A percentile compares a stretch with the other conserved stretches of the same genome.
These are phyloP conservation scores for Trypanosoma avium DNA, from an alignment of 208 protist species.

Conservation along the genomic window DNA sequence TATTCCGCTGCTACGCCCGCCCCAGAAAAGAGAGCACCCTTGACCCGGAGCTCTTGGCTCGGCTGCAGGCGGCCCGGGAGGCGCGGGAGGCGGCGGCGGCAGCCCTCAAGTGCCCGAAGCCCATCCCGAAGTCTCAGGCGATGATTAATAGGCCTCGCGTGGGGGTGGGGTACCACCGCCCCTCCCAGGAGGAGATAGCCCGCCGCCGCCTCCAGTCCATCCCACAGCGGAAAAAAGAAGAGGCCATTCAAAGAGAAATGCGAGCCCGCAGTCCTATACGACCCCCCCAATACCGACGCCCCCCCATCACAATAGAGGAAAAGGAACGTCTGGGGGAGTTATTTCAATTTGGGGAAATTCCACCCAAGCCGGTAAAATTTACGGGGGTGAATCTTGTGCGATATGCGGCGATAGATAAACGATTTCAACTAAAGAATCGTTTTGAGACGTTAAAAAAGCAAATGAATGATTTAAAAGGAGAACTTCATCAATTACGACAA, in stretches of 20 bases:
- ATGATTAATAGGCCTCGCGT: slow-evolving; percentile 67
- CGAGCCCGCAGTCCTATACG: slow-evolving; percentile 18
- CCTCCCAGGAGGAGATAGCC: slow-evolving; percentile 57
- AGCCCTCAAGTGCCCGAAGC: slow-evolving; percentile 46
- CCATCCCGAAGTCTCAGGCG: slow-evolving; percentile 82
- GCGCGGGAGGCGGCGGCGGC: slow-evolving; percentile 72
- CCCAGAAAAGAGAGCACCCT: slow-evolving; percentile 78
- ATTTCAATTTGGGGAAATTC: slow-evolving; percentile 76
- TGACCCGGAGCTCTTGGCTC: slow-evolving; percentile 68
- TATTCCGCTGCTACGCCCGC: slow-evolving; percentile 80
- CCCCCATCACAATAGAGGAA: slow-evolving; percentile 65
- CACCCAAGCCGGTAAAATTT: slow-evolving; percentile 53
- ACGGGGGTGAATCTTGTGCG: slow-evolving; percentile 65
- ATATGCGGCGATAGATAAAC: slow-evolving; percentile 48
- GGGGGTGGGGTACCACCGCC: slow-evolving; percentile 32
- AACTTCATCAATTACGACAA: slow-evolving; percentile 32
- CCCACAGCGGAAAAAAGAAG: slow-evolving; percentile 56
- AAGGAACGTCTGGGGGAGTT: slow-evolving; percentile 83
- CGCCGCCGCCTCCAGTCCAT: slow-evolving; percentile 66
- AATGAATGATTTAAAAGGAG: slow-evolving; percentile 43
- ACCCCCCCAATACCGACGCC: slow-evolving; percentile 38
- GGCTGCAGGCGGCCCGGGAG: slow-evolving; percentile 47
- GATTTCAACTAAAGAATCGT: slow-evolving; percentile 54
- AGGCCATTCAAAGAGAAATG: slow-evolving; percentile 55
- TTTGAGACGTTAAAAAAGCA: slow-evolving; percentile 54